Conservation (phyloP, 2,329 filamentous ascomycete genomes). For the Diaporthe vexans region DNA sequence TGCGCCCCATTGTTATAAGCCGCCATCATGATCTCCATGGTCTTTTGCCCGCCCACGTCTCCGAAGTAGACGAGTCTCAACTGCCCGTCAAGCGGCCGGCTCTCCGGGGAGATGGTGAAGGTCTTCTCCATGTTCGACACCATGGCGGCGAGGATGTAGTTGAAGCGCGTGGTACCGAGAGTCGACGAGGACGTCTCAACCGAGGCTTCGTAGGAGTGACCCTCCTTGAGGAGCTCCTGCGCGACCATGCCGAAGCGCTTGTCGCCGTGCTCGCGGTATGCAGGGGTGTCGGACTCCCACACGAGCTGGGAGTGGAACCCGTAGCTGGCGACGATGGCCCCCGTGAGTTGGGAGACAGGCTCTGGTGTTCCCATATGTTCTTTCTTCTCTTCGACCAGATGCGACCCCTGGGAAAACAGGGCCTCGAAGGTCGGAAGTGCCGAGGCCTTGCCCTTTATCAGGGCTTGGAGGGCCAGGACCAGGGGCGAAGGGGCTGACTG, state of each 20-base stretch:
- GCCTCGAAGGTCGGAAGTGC: conserved; percentile 75
- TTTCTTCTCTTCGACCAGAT: conserved; percentile 53
- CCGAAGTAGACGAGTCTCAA: conserved; percentile 84
- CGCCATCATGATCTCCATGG: conserved; percentile 82
- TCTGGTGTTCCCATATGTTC: conserved; percentile 35
- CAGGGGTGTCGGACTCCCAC: conserved; percentile 88
- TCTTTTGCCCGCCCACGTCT: conserved; percentile 72
- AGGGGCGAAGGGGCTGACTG: conserved; percentile 56
- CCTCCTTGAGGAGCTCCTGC: conserved; percentile 74
- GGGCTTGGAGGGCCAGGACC: conserved; percentile 61
- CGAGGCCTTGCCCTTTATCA: conserved; percentile 69
- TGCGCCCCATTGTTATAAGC: conserved; percentile 72
- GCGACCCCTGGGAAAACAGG: conserved; percentile 71
- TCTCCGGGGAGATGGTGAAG: conserved; percentile 85
- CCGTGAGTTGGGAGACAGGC: conserved; percentile 66
- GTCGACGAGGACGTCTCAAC: conserved; percentile 52
- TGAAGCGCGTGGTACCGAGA: conserved; percentile 64
- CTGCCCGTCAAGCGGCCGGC: conserved; percentile 77
- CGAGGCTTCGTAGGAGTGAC: conserved; percentile 63
- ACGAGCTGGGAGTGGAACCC: conserved; percentile 91
- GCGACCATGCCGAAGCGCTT: conserved; percentile 90
- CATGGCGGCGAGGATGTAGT: conserved; percentile 82
- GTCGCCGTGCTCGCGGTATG: conserved; percentile 82
- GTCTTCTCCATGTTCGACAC: conserved; percentile 86
- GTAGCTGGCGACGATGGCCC: conserved; percentile 90